Evolutionary conservation across 73 alveolate species (phyloP).

Genomic region (Paraurostyla sp.): DNA sequence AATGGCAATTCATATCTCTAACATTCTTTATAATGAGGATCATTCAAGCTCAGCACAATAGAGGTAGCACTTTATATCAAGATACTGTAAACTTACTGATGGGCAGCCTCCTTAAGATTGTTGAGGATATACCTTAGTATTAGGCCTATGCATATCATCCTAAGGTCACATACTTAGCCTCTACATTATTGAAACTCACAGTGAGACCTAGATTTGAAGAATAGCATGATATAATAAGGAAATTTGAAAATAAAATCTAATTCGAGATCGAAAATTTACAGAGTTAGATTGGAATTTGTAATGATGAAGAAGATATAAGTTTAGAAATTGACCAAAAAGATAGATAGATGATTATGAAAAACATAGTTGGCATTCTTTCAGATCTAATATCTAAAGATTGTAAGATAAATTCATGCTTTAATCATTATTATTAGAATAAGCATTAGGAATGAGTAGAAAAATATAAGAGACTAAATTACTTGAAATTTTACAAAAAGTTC

Average conservation of each 20-base stretch:
- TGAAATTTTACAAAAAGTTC: background rate
- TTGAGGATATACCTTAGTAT: background rate
- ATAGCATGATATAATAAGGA: background rate
- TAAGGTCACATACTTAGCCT: background rate
- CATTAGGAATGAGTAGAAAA: conserved; percentile 24
- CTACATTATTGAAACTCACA: background rate
- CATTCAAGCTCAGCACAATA: conserved; percentile 10
- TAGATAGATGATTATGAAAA: background rate
- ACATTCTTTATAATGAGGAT: background rate
- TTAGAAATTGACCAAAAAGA: background rate
- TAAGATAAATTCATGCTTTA: background rate
- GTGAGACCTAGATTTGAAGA: conserved; percentile 56
- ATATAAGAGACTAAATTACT: background rate
- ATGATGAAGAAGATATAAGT: conserved; percentile 24
- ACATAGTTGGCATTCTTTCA: background rate
- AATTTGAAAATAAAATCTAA: background rate
- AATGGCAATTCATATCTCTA: background rate
- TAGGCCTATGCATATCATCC: background rate
- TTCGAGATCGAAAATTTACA: background rate
- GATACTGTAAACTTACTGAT: background rate
- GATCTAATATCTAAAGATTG: conserved; percentile 48
- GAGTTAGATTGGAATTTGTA: background rate
- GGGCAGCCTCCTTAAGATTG: background rate
- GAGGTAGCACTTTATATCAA: background rate
- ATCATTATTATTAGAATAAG: background rate